Evolutionary conservation across 2,329 filamentous ascomycete species (phyloP), one percentile per base, ranked within the genome.

Genomic region (Stachybotrys chartarum): DNA sequence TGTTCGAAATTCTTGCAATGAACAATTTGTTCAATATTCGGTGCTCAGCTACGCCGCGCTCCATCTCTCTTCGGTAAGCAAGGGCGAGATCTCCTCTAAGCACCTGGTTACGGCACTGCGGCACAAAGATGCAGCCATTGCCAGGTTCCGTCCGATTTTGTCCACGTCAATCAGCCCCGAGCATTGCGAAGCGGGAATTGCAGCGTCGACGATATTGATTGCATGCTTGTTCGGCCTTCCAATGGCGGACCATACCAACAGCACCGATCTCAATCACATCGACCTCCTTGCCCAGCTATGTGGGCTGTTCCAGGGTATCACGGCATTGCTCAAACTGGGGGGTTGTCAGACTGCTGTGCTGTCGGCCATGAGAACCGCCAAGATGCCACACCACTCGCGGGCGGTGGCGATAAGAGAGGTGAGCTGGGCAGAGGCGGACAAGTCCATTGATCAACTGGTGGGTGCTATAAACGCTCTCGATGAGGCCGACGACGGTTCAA

Each of bases 201-300:
- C 52, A 3, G 42, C 55, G 5, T 56, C 55, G 7, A 42, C 53
- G 4, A 50, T 58, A 39, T 31, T 56, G 7, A 39, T 58, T 2
- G 55, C 57, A 12, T 58, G 57, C 49, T 39, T 45, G 16, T 47
- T 58, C n/a, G 55, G 52, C 30, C 52, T 58, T 3, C 57, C 57
- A 3, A 53, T 54, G 5, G 57, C 55, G 11, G 57, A 58, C 30
- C 57, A 55, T 5, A 35, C 16, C 4, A 30, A 49, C 14, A 39
- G 35, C 35, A 58, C 52, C 12, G 32, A n/a, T 5, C 55, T 44
- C 18, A 50, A 58, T 49, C 52, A 52, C 45, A 53, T 58, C 39
- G 57, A 58, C 17, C 50, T 58, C 18, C 47, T 58, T 6, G 52
- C 55, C 32, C 44, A 58, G 31, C 52, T 58, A 18, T 35, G 50